phyloP scores from a whole-genome alignment of 768 basidiomycete species.

The Punctularia strigosozonata region DNA sequence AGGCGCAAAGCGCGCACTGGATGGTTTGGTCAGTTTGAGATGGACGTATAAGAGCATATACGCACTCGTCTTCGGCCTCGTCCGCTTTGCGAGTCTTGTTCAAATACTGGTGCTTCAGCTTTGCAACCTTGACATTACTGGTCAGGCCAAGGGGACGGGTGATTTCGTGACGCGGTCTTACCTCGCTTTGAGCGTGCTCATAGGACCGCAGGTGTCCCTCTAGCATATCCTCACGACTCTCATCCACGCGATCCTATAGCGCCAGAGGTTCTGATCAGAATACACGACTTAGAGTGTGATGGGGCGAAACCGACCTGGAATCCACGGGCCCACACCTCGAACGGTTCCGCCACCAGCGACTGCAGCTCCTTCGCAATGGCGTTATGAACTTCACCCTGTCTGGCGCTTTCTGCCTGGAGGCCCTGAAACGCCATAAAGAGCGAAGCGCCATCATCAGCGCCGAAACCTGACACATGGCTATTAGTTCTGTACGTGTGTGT shows the following conservation, averaged over 20 bases:
- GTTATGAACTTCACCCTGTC: conserved; percentile 67
- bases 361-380: conserved; percentile 65
- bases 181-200: conserved; percentile 55
- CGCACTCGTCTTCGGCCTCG: conserved; percentile 91
- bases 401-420: conserved; percentile 57
- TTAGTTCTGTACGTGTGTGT: neutral
- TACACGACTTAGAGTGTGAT: neutral
- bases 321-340: conserved; percentile 63
- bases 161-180: conserved; percentile 16
- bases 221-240: conserved; percentile 44
- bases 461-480: conserved; percentile 48
- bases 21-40: conserved; percentile 5
- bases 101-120: conserved; percentile 68
- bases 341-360: conserved; percentile 68
- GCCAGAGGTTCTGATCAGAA: conserved; percentile 6
- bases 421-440: conserved; percentile 71
- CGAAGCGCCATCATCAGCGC: conserved; percentile 77
- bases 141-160: neutral
- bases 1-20: conserved; percentile 82
- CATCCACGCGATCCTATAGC: conserved; percentile 49
- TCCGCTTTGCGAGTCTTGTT: conserved; percentile 75
- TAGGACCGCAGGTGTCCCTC: conserved; percentile 62
- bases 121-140: conserved; percentile 27
- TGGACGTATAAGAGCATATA: conserved; percentile 8
- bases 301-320: conserved; percentile 42